Base-by-base conservation (phyloP, 2,329 filamentous ascomycete species). In the Bipolaris victoriae region DNA sequence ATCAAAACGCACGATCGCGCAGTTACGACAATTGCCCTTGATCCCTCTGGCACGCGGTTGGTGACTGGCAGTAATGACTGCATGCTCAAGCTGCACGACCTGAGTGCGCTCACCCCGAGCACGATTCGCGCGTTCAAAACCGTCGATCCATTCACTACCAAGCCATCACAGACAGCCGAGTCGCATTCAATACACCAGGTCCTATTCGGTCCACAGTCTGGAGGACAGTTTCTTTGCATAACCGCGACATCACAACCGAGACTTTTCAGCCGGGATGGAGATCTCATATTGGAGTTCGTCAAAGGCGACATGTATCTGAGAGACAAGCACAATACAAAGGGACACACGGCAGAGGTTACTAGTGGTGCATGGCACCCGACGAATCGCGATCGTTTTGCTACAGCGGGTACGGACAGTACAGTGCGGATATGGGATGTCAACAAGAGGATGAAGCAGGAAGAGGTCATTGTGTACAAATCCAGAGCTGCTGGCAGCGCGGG, bases 221-320 rank as follows among this genome's bases (percentile, higher is more conserved):
- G 92, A 9, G 85, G 88, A 61, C 87, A 90, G 59, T 88, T 99
- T 58, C 85, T 99, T 33, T 96, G 95, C 66, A 83, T 98, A 43
- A 90, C 92, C 7, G 92, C 94, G 6, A 91, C 94, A 39, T 89
- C 94, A 1, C 94, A 98, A 75, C 91, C 94, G 11, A 93, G 92
- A 75, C 88, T 99, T 22, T 83, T 98, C 75, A 91, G 87, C 67
- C 88, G 95, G 69, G 94, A 99, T 79, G 95, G 95, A 37, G 91
- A 96, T 43, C 83, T 90, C 7, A 69, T 96, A 47, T 89, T 89
- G 1, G 92, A 97, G 71, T 98, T 97, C 64, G 89, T 92, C 66
- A 99, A 99, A 78, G 95, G 95, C 44, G 95, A 99, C 74, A 98
- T 98, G 93, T 99, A 99, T 70, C 80, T 99, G 64, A 86, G 94